Conservation (phyloP, 2,329 filamentous ascomycete genomes). For the Thelonectria olida region DNA sequence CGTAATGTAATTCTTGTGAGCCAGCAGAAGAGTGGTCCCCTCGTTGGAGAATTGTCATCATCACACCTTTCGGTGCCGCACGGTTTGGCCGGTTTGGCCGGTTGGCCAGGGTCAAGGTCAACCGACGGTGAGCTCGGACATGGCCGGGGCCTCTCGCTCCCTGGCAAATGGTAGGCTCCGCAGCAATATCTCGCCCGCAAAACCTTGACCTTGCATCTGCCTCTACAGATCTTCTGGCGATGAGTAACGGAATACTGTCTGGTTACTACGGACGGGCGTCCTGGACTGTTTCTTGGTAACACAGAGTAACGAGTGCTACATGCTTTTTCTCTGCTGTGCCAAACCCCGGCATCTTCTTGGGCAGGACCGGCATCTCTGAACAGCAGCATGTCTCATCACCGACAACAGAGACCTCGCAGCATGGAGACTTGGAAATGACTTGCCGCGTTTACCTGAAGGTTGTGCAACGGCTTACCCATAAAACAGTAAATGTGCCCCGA, state of each 20-base stretch:
- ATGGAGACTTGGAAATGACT: slow-evolving; percentile 20
- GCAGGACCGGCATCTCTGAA: background rate
- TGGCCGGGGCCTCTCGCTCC: slow-evolving; percentile 30
- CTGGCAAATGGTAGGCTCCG: slow-evolving; percentile 29
- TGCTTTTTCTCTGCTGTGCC: no score
- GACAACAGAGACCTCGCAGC: background rate
- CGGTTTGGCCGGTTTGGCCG: slow-evolving; percentile 15
- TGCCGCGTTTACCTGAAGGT: slow-evolving; percentile 15
- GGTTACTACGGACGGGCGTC: slow-evolving; percentile 11
- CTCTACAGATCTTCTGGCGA: slow-evolving; percentile 6
- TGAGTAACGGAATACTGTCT: background rate
- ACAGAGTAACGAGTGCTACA: no score
- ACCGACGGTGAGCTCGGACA: slow-evolving; percentile 33
- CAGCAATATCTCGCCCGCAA: slow-evolving; percentile 17
- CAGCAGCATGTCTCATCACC: no score
- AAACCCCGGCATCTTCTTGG: no score
- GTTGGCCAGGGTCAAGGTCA: slow-evolving; percentile 15
- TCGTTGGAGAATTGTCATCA: slow-evolving; percentile 26
- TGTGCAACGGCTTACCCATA: background rate
- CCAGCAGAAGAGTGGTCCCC: slow-evolving; percentile 23
- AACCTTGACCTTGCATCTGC: slow-evolving; percentile 18
- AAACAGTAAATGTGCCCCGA: background rate
- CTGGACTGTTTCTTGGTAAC: background rate
- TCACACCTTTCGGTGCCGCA: slow-evolving; percentile 22
- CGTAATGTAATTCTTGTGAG: slow-evolving; percentile 33